Conservation (phyloP, 2,329 filamentous ascomycete species). For the Apiospora malaysiana region DNA sequence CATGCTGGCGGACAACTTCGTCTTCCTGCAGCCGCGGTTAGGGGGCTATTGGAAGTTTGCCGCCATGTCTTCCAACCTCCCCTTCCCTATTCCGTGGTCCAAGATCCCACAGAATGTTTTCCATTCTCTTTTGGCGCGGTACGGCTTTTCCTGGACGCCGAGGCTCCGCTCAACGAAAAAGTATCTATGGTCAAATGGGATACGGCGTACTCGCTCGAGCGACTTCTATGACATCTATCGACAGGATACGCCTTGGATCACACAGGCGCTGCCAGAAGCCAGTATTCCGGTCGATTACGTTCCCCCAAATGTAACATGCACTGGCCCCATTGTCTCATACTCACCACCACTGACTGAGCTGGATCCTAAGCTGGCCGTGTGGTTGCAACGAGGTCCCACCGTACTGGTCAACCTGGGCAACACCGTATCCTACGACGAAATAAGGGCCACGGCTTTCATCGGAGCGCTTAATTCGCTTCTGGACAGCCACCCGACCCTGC, state of each 20-base stretch:
- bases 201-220: not conserved
- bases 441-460: not conserved
- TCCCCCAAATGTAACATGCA: not conserved
- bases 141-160: constrained; percentile 5
- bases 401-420: not conserved
- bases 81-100: constrained; percentile 7
- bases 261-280: not conserved
- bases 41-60: constrained; percentile 5
- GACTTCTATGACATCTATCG: not conserved
- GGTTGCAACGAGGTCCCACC: not conserved
- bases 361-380: not conserved
- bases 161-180: not conserved
- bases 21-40: not conserved
- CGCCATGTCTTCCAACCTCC: not conserved
- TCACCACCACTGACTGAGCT: not conserved
- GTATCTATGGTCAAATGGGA: not conserved
- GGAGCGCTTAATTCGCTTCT: not conserved
- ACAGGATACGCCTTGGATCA: not conserved
- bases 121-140: not conserved
- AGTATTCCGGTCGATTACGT: not conserved
- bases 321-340: not conserved
- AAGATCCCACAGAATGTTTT: not conserved
- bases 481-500: not conserved
- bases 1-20: not conserved
- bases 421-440: not conserved